Conservation (phyloP, 257 asterid genomes). For the Paulownia fortunei region DNA sequence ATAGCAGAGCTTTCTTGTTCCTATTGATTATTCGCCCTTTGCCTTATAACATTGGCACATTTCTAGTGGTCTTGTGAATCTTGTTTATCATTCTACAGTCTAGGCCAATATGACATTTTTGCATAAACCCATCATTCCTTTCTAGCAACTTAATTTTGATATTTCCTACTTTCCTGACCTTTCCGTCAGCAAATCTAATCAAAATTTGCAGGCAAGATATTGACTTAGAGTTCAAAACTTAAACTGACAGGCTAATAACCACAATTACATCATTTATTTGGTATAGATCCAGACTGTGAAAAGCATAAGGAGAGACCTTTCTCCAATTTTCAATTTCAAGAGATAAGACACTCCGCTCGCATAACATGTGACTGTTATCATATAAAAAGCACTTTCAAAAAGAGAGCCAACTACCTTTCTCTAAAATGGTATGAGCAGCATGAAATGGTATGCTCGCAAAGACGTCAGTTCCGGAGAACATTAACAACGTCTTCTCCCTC, state of each 20-base stretch:
- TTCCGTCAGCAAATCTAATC: not conserved
- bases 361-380: not conserved
- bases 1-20: not conserved
- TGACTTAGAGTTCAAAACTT: not conserved
- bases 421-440: conserved; percentile 94
- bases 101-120: not conserved
- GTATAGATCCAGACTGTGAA: not conserved
- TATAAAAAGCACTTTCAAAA: not conserved
- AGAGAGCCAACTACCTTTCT: conserved; percentile 56
- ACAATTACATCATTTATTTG: not conserved
- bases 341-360: not conserved
- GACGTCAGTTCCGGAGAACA: conserved; percentile 82
- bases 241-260: not conserved
- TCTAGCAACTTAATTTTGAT: not conserved
- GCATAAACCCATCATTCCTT: not conserved
- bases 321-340: conserved; percentile 19
- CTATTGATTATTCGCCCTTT: conserved; percentile 16
- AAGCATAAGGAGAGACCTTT: conserved; percentile 11
- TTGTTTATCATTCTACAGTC: not conserved
- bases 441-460: conserved; percentile 82
- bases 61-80: not conserved
- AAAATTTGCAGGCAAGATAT: conserved; percentile 9
- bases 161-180: conserved; percentile 4
- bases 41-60: not conserved
- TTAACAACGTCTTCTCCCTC: conserved; percentile 73